A percentile compares a stretch with the other conserved stretches of the same genome.
phyloP scores from a whole-genome alignment of 108 stramenopile species.

The Cyclotella cryptica region DNA sequence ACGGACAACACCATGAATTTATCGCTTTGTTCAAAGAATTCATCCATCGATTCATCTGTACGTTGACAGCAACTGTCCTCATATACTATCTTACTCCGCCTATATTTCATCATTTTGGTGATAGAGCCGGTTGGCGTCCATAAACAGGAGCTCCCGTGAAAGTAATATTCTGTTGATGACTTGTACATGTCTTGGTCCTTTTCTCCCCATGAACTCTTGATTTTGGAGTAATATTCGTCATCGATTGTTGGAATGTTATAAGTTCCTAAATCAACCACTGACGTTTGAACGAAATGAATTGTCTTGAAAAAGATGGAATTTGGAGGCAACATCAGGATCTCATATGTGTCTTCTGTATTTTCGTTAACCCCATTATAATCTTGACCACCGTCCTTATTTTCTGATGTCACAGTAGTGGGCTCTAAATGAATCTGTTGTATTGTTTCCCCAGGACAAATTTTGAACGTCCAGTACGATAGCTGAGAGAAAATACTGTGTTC shows the following conservation, averaged over 20 bases:
- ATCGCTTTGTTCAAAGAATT: conserved; percentile 40
- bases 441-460: conserved; percentile 27
- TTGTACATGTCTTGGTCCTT: conserved; percentile 21
- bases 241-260: conserved; percentile 13
- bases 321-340: conserved; percentile 18
- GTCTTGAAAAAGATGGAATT: conserved; percentile 30
- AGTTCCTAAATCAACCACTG: conserved; percentile 22
- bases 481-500: conserved; percentile 18
- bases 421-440: conserved; percentile 35
- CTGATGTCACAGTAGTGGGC: conserved; percentile 3
- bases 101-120: conserved; percentile 1
- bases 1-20: conserved; percentile 28
- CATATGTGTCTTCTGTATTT: background rate
- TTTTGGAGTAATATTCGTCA: conserved; percentile 19
- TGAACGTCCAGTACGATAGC: conserved; percentile 51
- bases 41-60: conserved; percentile 21
- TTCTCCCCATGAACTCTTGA: conserved; percentile 24
- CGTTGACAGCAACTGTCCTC: conserved; percentile 46
- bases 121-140: background rate
- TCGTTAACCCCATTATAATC: background rate
- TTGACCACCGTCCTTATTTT: background rate
- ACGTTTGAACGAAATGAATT: conserved; percentile 28
- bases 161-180: conserved; percentile 43
- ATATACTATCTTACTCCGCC: conserved; percentile 50
- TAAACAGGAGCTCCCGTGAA: conserved; percentile 30